These are phyloP conservation scores for Larix kaempferi DNA, from an alignment of 75 land plant species.

Conservation along the genomic window DNA sequence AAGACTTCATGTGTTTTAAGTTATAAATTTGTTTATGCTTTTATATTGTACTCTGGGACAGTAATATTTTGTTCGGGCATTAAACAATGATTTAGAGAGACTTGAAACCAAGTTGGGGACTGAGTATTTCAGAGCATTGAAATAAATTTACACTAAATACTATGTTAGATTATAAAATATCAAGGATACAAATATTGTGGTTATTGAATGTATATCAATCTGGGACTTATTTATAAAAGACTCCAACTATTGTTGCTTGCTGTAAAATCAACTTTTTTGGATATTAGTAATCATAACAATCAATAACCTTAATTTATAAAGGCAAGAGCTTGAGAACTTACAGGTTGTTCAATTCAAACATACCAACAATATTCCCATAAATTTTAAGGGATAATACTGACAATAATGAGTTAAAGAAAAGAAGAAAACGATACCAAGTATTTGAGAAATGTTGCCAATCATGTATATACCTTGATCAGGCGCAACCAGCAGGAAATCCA, in stretches of 20 bases:
- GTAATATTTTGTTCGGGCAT: too few relatives aligned
- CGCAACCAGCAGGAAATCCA: neutral
- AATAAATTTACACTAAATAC: too few relatives aligned
- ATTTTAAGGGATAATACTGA: conserved; percentile 89
- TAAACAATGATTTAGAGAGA: too few relatives aligned
- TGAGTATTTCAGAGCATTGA: too few relatives aligned
- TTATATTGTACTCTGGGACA: too few relatives aligned
- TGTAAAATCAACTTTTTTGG: neutral
- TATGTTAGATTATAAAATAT: too few relatives aligned
- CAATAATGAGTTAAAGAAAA: conserved; percentile 23
- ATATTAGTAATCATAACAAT: neutral
- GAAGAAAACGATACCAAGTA: too few relatives aligned
- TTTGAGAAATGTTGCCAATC: neutral
- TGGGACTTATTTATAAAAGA: neutral
- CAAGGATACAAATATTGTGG: neutral
- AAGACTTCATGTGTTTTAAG: too few relatives aligned
- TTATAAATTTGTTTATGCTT: too few relatives aligned
- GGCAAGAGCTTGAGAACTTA: conserved; percentile 32
- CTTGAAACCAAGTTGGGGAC: too few relatives aligned
- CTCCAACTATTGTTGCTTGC: neutral
- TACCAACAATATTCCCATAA: conserved; percentile 96
- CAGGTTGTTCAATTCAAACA: conserved; percentile 99
- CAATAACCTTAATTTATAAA: neutral
- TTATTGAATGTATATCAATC: neutral
- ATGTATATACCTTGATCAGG: neutral